phyloP scores from a whole-genome alignment of 441 rosid genomes.

The Pelargonium fulgidum region DNA sequence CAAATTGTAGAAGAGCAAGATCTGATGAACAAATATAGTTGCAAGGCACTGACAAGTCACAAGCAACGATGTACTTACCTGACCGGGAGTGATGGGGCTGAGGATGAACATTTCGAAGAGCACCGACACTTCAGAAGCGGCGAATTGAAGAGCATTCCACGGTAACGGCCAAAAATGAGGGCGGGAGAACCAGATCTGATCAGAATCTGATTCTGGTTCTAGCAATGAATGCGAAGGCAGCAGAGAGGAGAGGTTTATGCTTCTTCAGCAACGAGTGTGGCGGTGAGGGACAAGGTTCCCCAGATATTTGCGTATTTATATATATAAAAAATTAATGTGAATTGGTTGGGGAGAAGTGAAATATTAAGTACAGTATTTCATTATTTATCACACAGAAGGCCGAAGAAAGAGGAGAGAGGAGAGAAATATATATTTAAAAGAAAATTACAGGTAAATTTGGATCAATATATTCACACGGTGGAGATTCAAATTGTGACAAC shows the following conservation, averaged over 20 bases:
- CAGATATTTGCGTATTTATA: not conserved
- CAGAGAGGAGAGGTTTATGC: not conserved
- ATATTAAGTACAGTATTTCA: not conserved
- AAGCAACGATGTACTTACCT: conserved; percentile 38
- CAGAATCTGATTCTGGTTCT: not conserved
- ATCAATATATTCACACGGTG: too few species aligned
- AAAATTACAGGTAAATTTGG: too few species aligned
- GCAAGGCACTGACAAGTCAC: too few species aligned
- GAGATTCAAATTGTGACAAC: too few species aligned
- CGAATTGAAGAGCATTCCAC: conserved; percentile 26
- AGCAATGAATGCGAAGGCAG: not conserved
- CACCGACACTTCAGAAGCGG: conserved; percentile 8
- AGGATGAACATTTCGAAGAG: conserved; percentile 43
- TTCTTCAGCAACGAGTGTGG: too few species aligned
- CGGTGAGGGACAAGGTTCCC: too few species aligned
- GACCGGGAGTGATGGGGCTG: conserved; percentile 66
- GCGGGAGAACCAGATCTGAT: conserved; percentile 3
- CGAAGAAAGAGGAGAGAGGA: too few species aligned
- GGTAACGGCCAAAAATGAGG: not conserved
- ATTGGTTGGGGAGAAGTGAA: not conserved
- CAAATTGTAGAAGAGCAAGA: not conserved
- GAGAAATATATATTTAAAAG: too few species aligned
- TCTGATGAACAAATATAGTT: not conserved
- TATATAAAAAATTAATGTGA: not conserved
- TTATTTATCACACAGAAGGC: not conserved